Evolutionary conservation across 139 green algal genomes (phyloP), one percentile per base, ranked within the genome.

Genomic region (Tetradesmus obliquus): DNA sequence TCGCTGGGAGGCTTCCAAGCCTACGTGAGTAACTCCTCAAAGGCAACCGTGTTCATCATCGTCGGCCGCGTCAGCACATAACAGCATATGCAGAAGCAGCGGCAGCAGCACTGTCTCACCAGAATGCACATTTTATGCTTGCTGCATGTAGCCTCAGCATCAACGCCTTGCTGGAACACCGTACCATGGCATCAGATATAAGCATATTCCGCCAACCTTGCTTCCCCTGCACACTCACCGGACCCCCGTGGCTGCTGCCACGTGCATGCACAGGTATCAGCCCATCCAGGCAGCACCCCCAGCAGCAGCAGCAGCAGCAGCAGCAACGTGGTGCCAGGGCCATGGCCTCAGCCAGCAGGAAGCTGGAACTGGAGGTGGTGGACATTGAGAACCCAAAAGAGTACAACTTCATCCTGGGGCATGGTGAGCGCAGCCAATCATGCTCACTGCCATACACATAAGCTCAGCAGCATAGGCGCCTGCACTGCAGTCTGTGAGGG

Each of bases 341-440:
- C 54, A 22, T 57, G 3, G 55, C 83, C 13, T 76, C 55, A 55
- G 55, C 20, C 8, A 19, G 55, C 83, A 74, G 32, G 83, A 91
- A 71, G 66, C 55, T 88, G 5, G 72, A 86, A 5, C 71, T 95
- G 17, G 72, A 72, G 4, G 84, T 92, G 66, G 17, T 92, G 60
- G 90, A 94, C 17, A 93, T 93, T 45, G 20, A 92, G 7, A 94
- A 94, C 86, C 91, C 91, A 3, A 88, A 88, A 17, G 90, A 92
- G 22, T 84, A 79, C 60, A 93, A 93, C 86, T 94, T 94, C 80
- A 92, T 94, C 13, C 80, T 94, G 9, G 92, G 92, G 5, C 86
- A 93, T 51, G 53, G 88, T 91, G 32, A 82, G 88, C 9, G 32
- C 32, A 45, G 32, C 32, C 32, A 45, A 45, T 45, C 32, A 45